phyloP scores from a whole-genome alignment of 1,139 yeast species.

The Arxiozyma telluris region DNA sequence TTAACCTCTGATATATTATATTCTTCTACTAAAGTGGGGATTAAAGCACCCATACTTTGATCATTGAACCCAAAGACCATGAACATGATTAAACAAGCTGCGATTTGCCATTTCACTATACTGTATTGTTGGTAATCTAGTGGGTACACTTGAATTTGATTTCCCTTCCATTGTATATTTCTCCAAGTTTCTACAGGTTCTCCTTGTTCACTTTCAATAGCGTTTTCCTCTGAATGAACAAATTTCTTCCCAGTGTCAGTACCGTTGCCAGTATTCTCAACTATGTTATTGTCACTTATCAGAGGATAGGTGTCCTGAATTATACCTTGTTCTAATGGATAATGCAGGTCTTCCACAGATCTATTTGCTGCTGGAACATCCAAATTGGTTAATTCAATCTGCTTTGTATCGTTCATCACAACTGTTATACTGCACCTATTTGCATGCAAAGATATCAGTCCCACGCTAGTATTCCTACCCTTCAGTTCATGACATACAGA shows the following conservation, averaged over 20 bases:
- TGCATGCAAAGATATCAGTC: not conserved
- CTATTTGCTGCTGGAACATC: not conserved
- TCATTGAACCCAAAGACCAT: slow-evolving; percentile 29
- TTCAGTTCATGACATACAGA: not conserved
- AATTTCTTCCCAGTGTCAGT: not conserved
- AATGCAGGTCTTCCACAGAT: not conserved
- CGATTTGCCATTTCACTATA: slow-evolving; percentile 23
- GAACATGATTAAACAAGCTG: slow-evolving; percentile 24
- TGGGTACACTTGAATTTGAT: slow-evolving; percentile 20
- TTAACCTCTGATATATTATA: slow-evolving; percentile 21
- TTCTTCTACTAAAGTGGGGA: slow-evolving; percentile 24
- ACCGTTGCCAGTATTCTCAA: no score
- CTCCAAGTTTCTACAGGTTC: not conserved
- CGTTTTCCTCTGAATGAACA: not conserved
- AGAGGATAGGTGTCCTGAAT: not conserved
- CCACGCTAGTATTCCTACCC: not conserved
- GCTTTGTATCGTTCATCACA: not conserved
- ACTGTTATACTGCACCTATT: not conserved
- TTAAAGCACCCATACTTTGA: slow-evolving; percentile 27
- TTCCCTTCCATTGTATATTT: slow-evolving; percentile 22
- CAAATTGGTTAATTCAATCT: slow-evolving; percentile 8
- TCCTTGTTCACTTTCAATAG: not conserved
- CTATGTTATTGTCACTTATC: not conserved
- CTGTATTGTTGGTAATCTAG: slow-evolving; percentile 21
- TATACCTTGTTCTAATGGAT: not conserved